Evolutionary conservation across 495 filamentous ascomycete genomes (phyloP).

Genomic region (Penicillium daleae): DNA sequence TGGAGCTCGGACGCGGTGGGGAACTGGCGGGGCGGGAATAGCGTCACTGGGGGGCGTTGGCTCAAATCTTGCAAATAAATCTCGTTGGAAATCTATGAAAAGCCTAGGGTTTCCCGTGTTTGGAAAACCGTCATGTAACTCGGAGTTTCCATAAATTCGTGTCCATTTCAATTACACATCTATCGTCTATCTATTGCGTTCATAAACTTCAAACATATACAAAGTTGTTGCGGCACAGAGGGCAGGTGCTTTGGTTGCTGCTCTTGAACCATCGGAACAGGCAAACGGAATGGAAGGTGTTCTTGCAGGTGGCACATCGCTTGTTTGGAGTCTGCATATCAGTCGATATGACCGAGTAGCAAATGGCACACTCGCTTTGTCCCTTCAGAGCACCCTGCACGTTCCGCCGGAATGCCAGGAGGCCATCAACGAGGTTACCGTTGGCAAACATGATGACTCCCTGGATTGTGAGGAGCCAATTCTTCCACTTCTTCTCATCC

Average conservation of each 20-base stretch:
- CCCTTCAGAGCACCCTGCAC: conserved; percentile 85
- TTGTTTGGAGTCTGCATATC: conserved; percentile 91
- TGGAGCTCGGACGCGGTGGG: conserved; percentile 27
- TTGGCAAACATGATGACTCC: conserved; percentile 91
- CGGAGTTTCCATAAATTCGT: conserved; percentile 3
- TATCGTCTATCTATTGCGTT: conserved; percentile 27
- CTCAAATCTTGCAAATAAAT: not conserved
- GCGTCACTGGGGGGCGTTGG: not conserved
- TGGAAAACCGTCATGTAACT: not conserved
- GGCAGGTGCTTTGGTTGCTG: conserved; percentile 86
- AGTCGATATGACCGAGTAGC: conserved; percentile 87
- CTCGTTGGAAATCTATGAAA: not conserved
- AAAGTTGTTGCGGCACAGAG: conserved; percentile 85
- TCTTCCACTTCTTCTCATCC: conserved; percentile 86
- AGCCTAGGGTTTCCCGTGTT: not conserved
- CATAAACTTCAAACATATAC: conserved; percentile 55
- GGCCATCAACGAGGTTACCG: conserved; percentile 80
- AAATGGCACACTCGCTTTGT: conserved; percentile 95
- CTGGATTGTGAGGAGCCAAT: conserved; percentile 82
- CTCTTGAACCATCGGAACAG: conserved; percentile 96
- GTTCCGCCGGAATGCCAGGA: conserved; percentile 81
- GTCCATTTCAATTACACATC: conserved; percentile 8
- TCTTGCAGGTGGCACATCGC: conserved; percentile 89
- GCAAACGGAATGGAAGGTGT: conserved; percentile 88
- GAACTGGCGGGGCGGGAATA: conserved; percentile 13